phyloP scores from a whole-genome alignment of 148 eudicot species.

The Dianthus caryophyllus region DNA sequence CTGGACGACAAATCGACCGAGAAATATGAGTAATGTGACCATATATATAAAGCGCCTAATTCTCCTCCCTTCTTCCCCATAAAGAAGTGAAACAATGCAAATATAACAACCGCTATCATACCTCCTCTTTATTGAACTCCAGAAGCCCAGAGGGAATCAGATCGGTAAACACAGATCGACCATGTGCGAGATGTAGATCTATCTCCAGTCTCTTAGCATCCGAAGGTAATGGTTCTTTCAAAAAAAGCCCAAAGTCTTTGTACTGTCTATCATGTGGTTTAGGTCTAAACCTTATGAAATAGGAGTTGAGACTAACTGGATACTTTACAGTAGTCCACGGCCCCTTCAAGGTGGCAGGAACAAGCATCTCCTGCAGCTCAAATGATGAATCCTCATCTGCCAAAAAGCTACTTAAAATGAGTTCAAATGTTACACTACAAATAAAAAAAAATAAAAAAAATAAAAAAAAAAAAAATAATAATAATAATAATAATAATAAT shows the following conservation, averaged over 20 bases:
- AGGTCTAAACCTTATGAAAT: conserved; percentile 64
- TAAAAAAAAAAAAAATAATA: conserved; percentile 53
- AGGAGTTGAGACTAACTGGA: conserved; percentile 47
- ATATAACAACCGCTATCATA: conserved; percentile 18
- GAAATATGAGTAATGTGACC: not conserved
- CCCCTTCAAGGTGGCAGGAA: conserved; percentile 64
- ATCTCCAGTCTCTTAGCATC: conserved; percentile 73
- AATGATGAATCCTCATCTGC: conserved; percentile 60
- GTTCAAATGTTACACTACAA: not conserved
- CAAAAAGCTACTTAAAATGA: conserved; percentile 22
- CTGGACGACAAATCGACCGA: conserved; percentile 34
- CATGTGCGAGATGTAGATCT: conserved; percentile 66
- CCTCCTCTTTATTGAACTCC: conserved; percentile 61
- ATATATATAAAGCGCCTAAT: not conserved
- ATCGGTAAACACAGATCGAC: conserved; percentile 66
- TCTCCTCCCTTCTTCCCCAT: conserved; percentile 5
- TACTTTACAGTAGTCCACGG: conserved; percentile 45
- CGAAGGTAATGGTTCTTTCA: conserved; percentile 58
- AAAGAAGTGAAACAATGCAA: not conserved
- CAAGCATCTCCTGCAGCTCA: conserved; percentile 84
- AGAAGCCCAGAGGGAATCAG: conserved; percentile 55
- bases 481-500: too few species aligned
- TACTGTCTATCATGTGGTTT: conserved; percentile 70
- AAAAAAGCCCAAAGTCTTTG: conserved; percentile 64
- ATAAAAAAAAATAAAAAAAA: conserved; percentile 18